These are phyloP conservation scores for Hysterangium stoloniferum DNA, from an alignment of 768 basidiomycete species.

Conservation along the genomic window DNA sequence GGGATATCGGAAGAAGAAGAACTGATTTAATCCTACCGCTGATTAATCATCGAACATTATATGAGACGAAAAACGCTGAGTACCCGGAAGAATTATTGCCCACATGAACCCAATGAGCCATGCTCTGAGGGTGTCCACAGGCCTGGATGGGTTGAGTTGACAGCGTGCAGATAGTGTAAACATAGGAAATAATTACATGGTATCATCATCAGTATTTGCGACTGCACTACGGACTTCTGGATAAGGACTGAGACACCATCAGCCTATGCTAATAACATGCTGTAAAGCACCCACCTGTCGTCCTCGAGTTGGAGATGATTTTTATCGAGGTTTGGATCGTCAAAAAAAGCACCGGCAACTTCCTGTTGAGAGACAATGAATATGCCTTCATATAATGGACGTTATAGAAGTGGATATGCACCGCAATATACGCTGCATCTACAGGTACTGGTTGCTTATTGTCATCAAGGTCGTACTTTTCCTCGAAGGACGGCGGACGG, in stretches of 20 bases:
- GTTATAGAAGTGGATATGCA: not conserved
- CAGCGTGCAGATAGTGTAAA: too few relatives aligned
- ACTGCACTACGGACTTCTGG: conserved; percentile 67
- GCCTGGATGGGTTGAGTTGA: too few relatives aligned
- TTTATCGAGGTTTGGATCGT: conserved; percentile 49
- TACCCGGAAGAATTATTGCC: conserved; percentile 53
- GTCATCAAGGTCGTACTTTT: conserved; percentile 5
- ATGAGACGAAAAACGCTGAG: not conserved
- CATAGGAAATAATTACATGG: conserved; percentile 28
- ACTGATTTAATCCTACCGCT: conserved; percentile 51
- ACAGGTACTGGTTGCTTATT: not conserved
- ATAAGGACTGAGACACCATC: conserved; percentile 37
- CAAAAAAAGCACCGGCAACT: conserved; percentile 26
- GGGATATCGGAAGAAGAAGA: conserved; percentile 73
- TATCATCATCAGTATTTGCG: conserved; percentile 62
- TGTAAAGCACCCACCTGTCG: conserved; percentile 19
- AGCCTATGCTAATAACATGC: conserved; percentile 10
- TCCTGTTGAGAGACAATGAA: not conserved
- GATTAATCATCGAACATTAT: conserved; percentile 30
- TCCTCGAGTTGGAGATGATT: conserved; percentile 33
- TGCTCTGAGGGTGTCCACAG: conserved; percentile 54
- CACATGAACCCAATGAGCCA: conserved; percentile 68
- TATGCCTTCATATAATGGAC: too few relatives aligned
- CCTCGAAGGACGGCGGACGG: too few relatives aligned
- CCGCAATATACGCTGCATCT: conserved; percentile 2